phyloP scores from a whole-genome alignment of 192 early-diverging fungal species.

The Rhizophagus prolifer region DNA sequence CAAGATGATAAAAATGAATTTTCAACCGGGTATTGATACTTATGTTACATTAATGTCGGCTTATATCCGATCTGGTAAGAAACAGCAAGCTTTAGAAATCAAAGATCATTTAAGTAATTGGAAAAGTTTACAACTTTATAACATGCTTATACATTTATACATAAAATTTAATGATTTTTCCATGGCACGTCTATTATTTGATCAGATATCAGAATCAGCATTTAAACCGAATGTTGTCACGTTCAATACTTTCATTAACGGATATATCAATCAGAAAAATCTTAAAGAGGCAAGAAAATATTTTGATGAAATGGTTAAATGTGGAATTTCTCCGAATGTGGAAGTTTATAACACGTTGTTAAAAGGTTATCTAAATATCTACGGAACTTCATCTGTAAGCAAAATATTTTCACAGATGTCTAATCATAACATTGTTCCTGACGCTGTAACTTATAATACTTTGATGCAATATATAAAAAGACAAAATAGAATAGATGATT shows the following conservation, averaged over 20 bases:
- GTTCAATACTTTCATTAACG: constrained; percentile 22
- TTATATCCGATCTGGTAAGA: constrained; percentile 1
- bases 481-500: constrained; percentile 9
- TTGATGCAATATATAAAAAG: constrained; percentile 23
- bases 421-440: constrained; percentile 1
- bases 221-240: constrained; percentile 17
- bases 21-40: constrained; percentile 19
- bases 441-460: constrained; percentile 26
- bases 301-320: constrained; percentile 17
- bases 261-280: constrained; percentile 6
- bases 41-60: constrained; percentile 14
- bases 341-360: constrained; percentile 22
- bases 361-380: constrained; percentile 5
- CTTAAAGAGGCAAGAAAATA: constrained; percentile 10
- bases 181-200: neutral
- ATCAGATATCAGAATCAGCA: neutral
- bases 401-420: constrained; percentile 11
- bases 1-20: constrained; percentile 12
- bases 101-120: neutral
- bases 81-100: neutral
- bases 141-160: constrained; percentile 23
- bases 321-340: constrained; percentile 19
- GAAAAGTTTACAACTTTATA: constrained; percentile 12
- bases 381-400: neutral
- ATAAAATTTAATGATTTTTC: constrained; percentile 10